These are phyloP conservation scores for Phytophthora chlamydospora DNA, from an alignment of 352 stramenopile species.

Conservation along the genomic window DNA sequence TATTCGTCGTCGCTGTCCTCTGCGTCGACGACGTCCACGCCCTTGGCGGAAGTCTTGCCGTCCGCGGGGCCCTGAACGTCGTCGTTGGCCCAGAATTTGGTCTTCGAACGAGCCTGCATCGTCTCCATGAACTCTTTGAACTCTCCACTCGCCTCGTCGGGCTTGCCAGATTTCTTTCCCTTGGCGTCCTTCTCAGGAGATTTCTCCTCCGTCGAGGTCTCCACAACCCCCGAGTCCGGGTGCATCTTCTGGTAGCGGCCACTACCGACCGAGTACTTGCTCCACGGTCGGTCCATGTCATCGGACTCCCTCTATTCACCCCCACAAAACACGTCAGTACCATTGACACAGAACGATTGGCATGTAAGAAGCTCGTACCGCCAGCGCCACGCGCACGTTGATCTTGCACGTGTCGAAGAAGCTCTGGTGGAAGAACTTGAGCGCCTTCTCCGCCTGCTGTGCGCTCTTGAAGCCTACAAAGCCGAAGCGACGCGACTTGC, in stretches of 20 bases:
- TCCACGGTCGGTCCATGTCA: constrained; percentile 83
- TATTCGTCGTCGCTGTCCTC: constrained; percentile 49
- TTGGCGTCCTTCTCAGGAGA: constrained; percentile 32
- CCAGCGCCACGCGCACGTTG: constrained; percentile 82
- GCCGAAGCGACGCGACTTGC: constrained; percentile 83
- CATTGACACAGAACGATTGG: background rate
- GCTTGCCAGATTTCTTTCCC: constrained; percentile 19
- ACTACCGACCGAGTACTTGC: constrained; percentile 89
- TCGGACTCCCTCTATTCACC: constrained; percentile 53
- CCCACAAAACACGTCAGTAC: constrained; percentile 13
- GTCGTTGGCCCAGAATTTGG: constrained; percentile 92
- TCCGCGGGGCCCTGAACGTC: constrained; percentile 66
- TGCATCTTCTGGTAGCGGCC: constrained; percentile 66
- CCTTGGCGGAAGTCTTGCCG: constrained; percentile 26
- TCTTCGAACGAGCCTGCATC: constrained; percentile 90
- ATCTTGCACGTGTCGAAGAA: constrained; percentile 93
- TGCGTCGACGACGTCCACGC: constrained; percentile 35
- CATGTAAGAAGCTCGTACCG: constrained; percentile 34
- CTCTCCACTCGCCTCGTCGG: constrained; percentile 50
- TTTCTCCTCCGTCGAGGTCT: constrained; percentile 14
- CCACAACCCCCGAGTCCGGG: constrained; percentile 21
- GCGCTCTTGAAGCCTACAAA: constrained; percentile 86
- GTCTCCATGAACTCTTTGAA: constrained; percentile 92
- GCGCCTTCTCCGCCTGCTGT: constrained; percentile 60
- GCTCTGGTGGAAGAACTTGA: constrained; percentile 80